These are phyloP conservation scores for Biancaea sappan DNA, from an alignment of 306 rosid genomes.

Conservation along the genomic window DNA sequence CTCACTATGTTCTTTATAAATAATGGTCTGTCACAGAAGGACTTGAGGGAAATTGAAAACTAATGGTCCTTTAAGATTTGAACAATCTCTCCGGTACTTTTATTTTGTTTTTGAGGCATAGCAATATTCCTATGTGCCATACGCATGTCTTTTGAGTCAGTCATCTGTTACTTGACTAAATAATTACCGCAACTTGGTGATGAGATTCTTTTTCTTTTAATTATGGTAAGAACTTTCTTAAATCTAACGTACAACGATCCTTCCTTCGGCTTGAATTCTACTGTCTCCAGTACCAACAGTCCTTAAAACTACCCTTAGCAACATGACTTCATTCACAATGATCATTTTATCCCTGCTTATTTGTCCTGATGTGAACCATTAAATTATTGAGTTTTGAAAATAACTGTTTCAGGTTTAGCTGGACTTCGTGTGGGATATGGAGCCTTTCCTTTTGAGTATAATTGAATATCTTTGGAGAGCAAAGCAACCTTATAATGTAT, in stretches of 20 bases:
- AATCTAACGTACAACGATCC: no score
- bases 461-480: constrained; percentile 94
- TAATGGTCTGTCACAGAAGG: background rate
- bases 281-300: no score
- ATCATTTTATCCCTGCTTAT: no score
- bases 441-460: constrained; percentile 83
- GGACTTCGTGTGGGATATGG: constrained; percentile 99
- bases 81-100: background rate
- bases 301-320: no score
- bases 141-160: background rate
- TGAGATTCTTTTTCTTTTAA: constrained; percentile 7
- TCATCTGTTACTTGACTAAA: background rate
- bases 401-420: constrained; percentile 73
- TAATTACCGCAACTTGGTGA: background rate
- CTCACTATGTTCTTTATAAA: background rate
- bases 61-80: constrained; percentile 13
- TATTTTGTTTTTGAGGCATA: background rate
- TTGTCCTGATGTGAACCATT: constrained; percentile 5
- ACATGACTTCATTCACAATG: no score
- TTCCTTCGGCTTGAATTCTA: no score
- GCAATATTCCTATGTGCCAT: background rate
- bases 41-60: constrained; percentile 4
- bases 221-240: background rate
- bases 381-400: constrained; percentile 19
- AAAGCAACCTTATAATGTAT: constrained; percentile 95